phyloP scores from a whole-genome alignment of 352 stramenopile genomes.

The Pythium dissotocum region DNA sequence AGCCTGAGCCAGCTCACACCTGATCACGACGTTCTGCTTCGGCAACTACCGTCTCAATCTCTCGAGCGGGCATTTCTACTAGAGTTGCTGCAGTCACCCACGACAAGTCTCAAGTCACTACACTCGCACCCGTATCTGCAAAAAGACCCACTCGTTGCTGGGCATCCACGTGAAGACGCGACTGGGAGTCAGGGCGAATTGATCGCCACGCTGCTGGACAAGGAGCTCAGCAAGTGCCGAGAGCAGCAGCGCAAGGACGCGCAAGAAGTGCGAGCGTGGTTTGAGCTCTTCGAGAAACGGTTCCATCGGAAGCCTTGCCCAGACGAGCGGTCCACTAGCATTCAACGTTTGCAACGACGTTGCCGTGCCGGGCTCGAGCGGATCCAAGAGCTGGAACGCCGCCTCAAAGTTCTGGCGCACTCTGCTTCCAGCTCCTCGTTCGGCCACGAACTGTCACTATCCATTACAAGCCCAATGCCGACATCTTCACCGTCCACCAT shows the following conservation, averaged over 20 bases:
- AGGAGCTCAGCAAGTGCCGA: conserved; percentile 47
- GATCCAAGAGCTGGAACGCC: conserved; percentile 39
- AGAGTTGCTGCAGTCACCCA: conserved; percentile 28
- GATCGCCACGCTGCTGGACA: conserved; percentile 37
- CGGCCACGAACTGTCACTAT: neutral
- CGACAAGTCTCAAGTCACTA: conserved; percentile 18
- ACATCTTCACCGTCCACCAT: neutral
- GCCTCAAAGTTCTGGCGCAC: conserved; percentile 18
- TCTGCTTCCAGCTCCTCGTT: conserved; percentile 13
- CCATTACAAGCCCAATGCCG: neutral
- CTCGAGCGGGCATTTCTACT: conserved; percentile 36
- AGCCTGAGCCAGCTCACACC: conserved; percentile 31
- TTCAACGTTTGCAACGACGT: conserved; percentile 40
- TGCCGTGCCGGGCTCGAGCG: conserved; percentile 40
- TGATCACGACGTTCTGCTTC: conserved; percentile 33
- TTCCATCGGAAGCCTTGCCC: conserved; percentile 44
- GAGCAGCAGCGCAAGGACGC: conserved; percentile 36
- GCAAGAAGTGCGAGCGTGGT: conserved; percentile 49
- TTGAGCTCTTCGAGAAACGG: conserved; percentile 56
- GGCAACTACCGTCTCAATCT: conserved; percentile 25
- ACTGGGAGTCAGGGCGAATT: conserved; percentile 29
- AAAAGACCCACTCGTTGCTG: conserved; percentile 11
- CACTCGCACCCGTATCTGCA: conserved; percentile 25
- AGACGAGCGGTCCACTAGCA: conserved; percentile 36
- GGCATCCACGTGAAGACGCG: neutral